Conservation (phyloP, 257 asterid species). For the Solanum appendiculatum region DNA sequence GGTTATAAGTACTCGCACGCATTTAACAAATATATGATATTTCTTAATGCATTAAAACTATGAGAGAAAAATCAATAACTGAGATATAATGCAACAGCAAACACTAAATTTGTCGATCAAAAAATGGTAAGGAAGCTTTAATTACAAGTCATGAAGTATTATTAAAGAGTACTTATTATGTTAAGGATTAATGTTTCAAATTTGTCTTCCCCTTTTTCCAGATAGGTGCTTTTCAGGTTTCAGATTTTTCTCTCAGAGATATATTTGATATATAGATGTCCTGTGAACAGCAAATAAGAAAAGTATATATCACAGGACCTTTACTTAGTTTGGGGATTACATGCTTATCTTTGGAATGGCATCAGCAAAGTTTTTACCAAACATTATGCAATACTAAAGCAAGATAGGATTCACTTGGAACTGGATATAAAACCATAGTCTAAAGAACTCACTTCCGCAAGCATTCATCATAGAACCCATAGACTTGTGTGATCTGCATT, state of each 20-base stretch:
- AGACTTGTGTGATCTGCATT: constrained; percentile 49
- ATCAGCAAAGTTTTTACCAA: neutral
- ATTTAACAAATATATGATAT: neutral
- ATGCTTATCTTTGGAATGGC: neutral
- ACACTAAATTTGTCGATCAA: neutral
- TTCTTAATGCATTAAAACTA: neutral
- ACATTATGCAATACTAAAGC: neutral
- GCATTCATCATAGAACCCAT: constrained; percentile 50
- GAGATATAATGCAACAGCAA: neutral
- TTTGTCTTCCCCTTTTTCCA: neutral
- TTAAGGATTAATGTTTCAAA: neutral
- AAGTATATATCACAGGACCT: neutral
- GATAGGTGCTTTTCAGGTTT: neutral
- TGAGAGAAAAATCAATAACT: neutral
- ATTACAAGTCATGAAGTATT: neutral
- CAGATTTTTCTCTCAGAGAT: neutral
- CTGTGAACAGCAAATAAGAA: neutral
- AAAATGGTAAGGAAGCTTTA: neutral
- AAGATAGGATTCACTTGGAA: neutral
- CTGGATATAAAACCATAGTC: neutral
- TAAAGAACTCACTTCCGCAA: constrained; percentile 37
- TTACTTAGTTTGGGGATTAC: neutral
- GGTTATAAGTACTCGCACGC: neutral
- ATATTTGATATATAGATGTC: neutral
- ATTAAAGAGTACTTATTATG: neutral